A percentile compares a stretch with the other conserved stretches of the same genome.
Conservation (phyloP, 371 early-diverging fungal species). For the Blyttiomyces sp. region DNA sequence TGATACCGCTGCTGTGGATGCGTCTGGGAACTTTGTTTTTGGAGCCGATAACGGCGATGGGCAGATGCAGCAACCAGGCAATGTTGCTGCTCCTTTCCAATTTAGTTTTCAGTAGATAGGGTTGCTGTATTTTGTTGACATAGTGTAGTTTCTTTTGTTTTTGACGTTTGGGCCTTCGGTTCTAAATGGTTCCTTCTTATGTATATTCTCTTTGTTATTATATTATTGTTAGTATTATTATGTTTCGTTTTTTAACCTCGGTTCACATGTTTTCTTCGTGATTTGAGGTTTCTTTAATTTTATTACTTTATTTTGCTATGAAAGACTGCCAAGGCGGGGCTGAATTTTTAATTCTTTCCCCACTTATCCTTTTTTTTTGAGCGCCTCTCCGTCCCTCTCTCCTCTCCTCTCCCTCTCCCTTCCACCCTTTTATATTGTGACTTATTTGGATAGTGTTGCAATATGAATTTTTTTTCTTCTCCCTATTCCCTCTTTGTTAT, state of each 20-base stretch:
- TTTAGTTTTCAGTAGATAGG: not conserved
- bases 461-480: too few species aligned
- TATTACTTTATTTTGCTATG: not conserved
- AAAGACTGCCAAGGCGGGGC: too few species aligned
- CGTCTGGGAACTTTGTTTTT: constrained; percentile 11
- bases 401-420: too few species aligned
- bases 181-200: not conserved
- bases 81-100: too few species aligned
- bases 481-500: too few species aligned
- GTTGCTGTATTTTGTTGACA: not conserved
- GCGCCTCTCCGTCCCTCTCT: too few species aligned
- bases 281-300: not conserved
- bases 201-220: not conserved
- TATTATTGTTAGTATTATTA: not conserved
- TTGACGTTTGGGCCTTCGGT: not conserved
- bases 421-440: too few species aligned
- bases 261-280: not conserved
- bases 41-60: constrained; percentile 2
- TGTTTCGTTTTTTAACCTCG: not conserved
- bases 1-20: constrained; percentile 2
- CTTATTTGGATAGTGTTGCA: too few species aligned
- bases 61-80: constrained; percentile 5
- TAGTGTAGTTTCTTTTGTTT: too few species aligned
- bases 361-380: too few species aligned
- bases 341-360: too few species aligned